A percentile compares a stretch with the other conserved stretches of the same genome.
Evolutionary conservation across 1,284 basidiomycete genomes (phyloP).

Genomic region (Ceratorhiza oryzae-sativae): DNA sequence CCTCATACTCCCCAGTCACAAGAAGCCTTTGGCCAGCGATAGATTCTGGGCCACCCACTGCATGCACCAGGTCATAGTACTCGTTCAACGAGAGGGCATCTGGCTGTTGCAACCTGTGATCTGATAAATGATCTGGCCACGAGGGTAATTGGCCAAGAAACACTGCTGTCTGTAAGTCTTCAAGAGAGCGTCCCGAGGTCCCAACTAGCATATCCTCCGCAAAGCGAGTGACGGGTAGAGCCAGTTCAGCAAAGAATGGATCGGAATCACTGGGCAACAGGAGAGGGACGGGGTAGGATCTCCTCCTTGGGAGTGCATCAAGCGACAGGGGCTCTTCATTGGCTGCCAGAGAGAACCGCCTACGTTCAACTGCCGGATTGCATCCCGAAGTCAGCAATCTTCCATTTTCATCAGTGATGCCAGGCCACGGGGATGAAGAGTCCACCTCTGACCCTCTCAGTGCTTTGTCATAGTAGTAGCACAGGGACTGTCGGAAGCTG

Average conservation of each 20-base stretch:
- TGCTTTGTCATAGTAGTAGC: not conserved
- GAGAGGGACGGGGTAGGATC: not conserved
- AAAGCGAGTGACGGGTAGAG: not conserved
- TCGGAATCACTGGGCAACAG: not conserved
- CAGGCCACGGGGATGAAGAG: not conserved
- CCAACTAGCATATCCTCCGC: constrained; percentile 1
- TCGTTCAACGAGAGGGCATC: not conserved
- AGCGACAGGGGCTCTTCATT: not conserved
- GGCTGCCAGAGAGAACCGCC: not conserved
- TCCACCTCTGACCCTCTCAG: not conserved
- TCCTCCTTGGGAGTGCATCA: not conserved
- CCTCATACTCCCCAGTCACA: not conserved
- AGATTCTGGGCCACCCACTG: not conserved
- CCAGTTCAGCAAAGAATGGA: not conserved
- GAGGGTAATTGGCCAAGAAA: not conserved
- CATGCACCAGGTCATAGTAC: not conserved
- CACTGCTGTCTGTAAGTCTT: not conserved
- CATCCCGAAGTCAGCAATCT: not conserved
- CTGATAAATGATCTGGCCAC: not conserved
- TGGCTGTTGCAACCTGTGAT: not conserved
- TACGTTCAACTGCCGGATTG: not conserved
- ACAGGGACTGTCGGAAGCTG: not conserved
- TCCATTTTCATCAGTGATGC: not conserved
- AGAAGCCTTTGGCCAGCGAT: not conserved
- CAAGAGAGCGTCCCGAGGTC: not conserved